Evolutionary conservation across 148 eudicot species (phyloP), one percentile per base, ranked within the genome.

Genomic region (Mesembryanthemum crystallinum): DNA sequence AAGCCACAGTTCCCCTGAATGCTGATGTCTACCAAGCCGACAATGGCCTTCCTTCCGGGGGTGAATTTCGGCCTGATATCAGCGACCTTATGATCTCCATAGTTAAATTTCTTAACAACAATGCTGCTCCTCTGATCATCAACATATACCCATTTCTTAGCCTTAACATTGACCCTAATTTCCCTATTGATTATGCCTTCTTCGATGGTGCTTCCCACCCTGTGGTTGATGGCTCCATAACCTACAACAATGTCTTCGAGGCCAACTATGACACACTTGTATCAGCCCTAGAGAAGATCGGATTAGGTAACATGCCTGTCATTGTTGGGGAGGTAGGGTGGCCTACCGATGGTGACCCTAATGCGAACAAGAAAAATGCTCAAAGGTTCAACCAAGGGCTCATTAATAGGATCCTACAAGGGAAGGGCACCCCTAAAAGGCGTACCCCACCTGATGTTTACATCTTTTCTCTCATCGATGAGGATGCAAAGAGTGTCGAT

Each of bases 311-410:
- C 30, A 73, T 92, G 77, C 87, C 89, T 0, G 75, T 95, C 62
- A 88, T 92, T n/a, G 82, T 95, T 14, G 99, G 99, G n/a, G 99
- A 95, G 74, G 84, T 95, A 15, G 98, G 99, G 5, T 95, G 99
- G 99, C 99, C 99, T 20, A 85, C 89, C 0, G 99, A 95, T 58
- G 98, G 94, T 23, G 86, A 79, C 43, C 33, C 81, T 5, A 89
- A 85, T 62, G 98, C 97, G 0, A 91, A 89, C 75, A 47, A 80
- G 1, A 74, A 76, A 37, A 77, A 87, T 69, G 99, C 99, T 8
- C 82, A 83, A 7, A 85, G 75, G 65, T 91, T 94, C 80, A 94
- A 91, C 73, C 97, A 94, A 72, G 97, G 97, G 10, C 82, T 94
- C 11, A 15, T 91, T 42, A 75, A 75, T 72, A 74, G 91, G 8